phyloP scores from a whole-genome alignment of 2,329 filamentous ascomycete genomes.

The Harringtonia lauricola region DNA sequence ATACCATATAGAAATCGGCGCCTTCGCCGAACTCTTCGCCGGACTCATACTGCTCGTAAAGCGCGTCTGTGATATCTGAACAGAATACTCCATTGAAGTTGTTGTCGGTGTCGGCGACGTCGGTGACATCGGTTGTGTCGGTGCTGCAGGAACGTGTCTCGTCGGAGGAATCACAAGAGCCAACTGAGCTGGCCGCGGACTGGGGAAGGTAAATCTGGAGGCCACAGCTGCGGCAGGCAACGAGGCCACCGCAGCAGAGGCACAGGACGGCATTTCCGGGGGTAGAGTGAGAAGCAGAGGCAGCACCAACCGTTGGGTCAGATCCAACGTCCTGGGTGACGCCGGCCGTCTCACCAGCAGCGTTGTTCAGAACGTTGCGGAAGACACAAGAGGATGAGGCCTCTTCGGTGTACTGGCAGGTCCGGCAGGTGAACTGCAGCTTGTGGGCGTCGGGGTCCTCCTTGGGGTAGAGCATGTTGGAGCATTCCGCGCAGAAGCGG shows the following conservation, averaged over 20 bases:
- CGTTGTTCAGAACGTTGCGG: constrained; percentile 85
- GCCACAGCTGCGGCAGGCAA: constrained; percentile 31
- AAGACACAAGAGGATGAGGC: constrained; percentile 87
- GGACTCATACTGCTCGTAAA: no score
- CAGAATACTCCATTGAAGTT: constrained; percentile 4
- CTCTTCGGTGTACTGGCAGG: constrained; percentile 82
- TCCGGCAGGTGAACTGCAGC: constrained; percentile 91
- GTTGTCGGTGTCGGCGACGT: background rate
- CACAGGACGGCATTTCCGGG: constrained; percentile 26
- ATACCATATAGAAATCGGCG: background rate
- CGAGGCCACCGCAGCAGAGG: constrained; percentile 32
- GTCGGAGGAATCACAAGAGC: background rate
- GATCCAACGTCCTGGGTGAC: constrained; percentile 95
- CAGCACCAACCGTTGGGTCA: constrained; percentile 90
- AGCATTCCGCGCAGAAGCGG: constrained; percentile 97
- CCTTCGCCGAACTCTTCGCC: constrained; percentile 7
- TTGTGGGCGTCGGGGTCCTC: constrained; percentile 77
- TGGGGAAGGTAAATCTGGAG: constrained; percentile 10
- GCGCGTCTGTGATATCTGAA: background rate
- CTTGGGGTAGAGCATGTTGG: constrained; percentile 95
- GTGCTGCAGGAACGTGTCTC: background rate
- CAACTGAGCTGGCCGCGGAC: background rate
- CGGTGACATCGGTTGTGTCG: background rate
- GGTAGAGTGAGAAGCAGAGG: constrained; percentile 1
- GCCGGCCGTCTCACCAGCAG: constrained; percentile 88